Evolutionary conservation across 306 rosid species (phyloP), one percentile per base, ranked within the genome.

Genomic region (Sphenostylis stenocarpa): DNA sequence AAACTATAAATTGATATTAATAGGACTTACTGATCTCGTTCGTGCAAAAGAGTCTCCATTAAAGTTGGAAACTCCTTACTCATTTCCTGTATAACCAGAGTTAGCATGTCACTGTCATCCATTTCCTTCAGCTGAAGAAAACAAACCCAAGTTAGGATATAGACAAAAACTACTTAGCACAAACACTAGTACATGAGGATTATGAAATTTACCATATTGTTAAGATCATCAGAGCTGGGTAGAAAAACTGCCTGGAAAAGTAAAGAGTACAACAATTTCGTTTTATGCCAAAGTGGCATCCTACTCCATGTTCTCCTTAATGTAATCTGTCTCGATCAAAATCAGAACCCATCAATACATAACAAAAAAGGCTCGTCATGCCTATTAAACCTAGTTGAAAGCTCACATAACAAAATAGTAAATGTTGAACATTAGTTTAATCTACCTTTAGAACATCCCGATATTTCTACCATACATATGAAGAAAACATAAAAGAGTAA

Each of bases 281-380:
- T 85, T 86, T 90, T 95, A 75, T 92, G 89, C 97, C 96, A 91
- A 84, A 89, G 92, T 1, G 97, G 96, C 97, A 95, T 90, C 89
- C 88, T 92, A 17, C 80, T 88, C 99, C 99, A 92, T 33, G 97
- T 91, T 87, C 99, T 92, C 80, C 80, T 80, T 55, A 92, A 19
- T 34, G 99, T 95, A 75, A 95, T 89, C 97, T 92, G 92, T 80
- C 62, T 77, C 77, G 41, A 53, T 33, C 82, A 78, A 81, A 75
- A 47, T 48, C 26, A 80, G 65, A 73, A 72, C 63, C 60, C 65
- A 74, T 75, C 34, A 70, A 52, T 33, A 55, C 39, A 70, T 24
- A 49, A 58, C n/a, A 39, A 43, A 45, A 73, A 29, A 72, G 51
- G 67, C 77, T 68, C 47, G n/a, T 51, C 38, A 80, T 49, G 36